phyloP scores from a whole-genome alignment of 306 rosid species.

The Ormosia semicastrata region DNA sequence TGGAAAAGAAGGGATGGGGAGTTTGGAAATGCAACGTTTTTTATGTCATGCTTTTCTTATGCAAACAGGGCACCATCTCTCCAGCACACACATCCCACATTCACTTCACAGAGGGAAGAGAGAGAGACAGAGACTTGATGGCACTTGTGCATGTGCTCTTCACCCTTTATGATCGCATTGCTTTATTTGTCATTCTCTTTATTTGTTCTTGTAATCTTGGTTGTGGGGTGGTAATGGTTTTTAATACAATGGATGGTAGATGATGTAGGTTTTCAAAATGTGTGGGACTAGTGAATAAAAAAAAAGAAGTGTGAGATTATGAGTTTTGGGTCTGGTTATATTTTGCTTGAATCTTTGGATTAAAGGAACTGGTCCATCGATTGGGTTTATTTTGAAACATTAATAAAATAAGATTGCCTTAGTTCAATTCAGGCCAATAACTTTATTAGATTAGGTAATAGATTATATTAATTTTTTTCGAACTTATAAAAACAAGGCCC shows the following conservation, averaged over 20 bases:
- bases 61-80: constrained; percentile 24
- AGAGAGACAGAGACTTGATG: constrained; percentile 3
- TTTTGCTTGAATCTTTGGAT: too few relatives aligned
- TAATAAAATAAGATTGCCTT: too few relatives aligned
- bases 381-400: too few relatives aligned
- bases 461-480: too few relatives aligned
- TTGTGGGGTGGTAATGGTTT: background rate
- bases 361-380: too few relatives aligned
- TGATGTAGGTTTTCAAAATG: background rate
- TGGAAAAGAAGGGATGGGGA: constrained; percentile 29
- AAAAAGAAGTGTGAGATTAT: background rate
- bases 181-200: background rate
- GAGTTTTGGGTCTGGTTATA: background rate
- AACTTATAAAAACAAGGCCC: too few relatives aligned
- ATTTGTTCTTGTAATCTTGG: background rate
- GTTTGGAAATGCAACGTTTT: constrained; percentile 29
- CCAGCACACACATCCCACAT: constrained; percentile 21
- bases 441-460: too few relatives aligned
- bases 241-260: background rate
- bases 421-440: too few relatives aligned
- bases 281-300: background rate
- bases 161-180: background rate
- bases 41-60: constrained; percentile 47
- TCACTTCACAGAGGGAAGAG: background rate
- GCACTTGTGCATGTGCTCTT: constrained; percentile 21